These are phyloP conservation scores for Pseudomonodictys pantanalensis DNA, from an alignment of 495 filamentous ascomycete species.

Conservation along the genomic window DNA sequence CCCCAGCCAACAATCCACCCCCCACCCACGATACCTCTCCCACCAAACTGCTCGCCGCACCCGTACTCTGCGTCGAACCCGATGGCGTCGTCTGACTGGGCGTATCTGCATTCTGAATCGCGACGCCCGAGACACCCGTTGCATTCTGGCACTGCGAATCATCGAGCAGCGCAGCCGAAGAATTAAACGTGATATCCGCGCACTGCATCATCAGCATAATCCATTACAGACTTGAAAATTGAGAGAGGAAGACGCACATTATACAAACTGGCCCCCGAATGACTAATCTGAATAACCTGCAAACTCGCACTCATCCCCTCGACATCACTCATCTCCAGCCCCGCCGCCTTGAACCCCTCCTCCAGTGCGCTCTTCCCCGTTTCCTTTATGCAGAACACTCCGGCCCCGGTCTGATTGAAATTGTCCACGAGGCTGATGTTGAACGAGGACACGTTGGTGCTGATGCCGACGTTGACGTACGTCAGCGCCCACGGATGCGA, in stretches of 20 bases:
- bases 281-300: conserved; percentile 56
- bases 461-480: conserved; percentile 63
- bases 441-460: conserved; percentile 55
- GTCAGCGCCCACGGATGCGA: conserved; percentile 57
- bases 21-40: background rate
- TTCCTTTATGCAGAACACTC: conserved; percentile 56
- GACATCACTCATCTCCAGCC: conserved; percentile 2
- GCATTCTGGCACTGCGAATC: conserved; percentile 51
- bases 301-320: conserved; percentile 55
- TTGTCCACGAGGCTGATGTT: conserved; percentile 55
- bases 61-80: background rate
- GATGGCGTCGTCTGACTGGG: background rate
- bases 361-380: conserved; percentile 39
- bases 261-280: conserved; percentile 53
- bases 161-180: conserved; percentile 43
- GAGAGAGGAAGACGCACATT: conserved; percentile 51
- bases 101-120: conserved; percentile 18
- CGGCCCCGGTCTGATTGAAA: conserved; percentile 60
- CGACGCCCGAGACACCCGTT: conserved; percentile 40
- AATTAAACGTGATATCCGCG: conserved; percentile 59
- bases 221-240: background rate
- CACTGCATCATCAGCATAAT: conserved; percentile 45
- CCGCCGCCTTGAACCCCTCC: conserved; percentile 17
- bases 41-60: too few relatives aligned
- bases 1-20: background rate